Conservation (phyloP, 2,329 filamentous ascomycete species). For the Raffaelea ambrosiae region DNA sequence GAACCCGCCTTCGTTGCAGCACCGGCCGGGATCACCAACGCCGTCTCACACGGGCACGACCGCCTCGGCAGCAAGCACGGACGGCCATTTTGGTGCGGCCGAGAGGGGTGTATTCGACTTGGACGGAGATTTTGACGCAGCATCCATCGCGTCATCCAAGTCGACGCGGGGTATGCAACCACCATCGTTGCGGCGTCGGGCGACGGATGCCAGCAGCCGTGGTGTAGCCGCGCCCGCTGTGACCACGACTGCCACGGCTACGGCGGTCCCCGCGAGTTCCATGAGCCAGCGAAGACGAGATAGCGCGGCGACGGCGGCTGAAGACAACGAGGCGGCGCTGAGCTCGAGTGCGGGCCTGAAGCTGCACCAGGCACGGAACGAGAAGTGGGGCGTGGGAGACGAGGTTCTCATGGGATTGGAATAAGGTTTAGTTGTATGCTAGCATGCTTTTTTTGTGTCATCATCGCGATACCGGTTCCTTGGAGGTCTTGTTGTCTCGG, state of each 20-base stretch:
- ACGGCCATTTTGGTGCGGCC: too few relatives aligned
- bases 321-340: conserved; percentile 32
- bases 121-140: conserved; percentile 28
- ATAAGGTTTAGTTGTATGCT: conserved; percentile 23
- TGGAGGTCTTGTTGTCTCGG: too few relatives aligned
- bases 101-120: background rate
- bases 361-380: conserved; percentile 43
- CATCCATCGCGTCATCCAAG: conserved; percentile 36
- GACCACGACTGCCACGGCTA: conserved; percentile 5
- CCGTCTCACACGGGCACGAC: conserved; percentile 6
- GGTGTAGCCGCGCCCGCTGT: conserved; percentile 11
- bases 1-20: conserved; percentile 9
- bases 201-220: conserved; percentile 24
- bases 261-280: conserved; percentile 13
- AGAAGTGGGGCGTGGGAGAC: conserved; percentile 73
- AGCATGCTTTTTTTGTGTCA: background rate
- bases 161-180: conserved; percentile 28
- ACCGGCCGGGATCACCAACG: conserved; percentile 5
- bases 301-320: conserved; percentile 33
- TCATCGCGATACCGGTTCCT: too few relatives aligned
- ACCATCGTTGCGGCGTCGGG: conserved; percentile 29
- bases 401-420: conserved; percentile 79
- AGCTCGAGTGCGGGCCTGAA: conserved; percentile 39
- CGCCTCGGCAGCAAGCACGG: background rate
- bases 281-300: conserved; percentile 27